Evolutionary conservation across 306 rosid genomes (phyloP).

Genomic region (Medicago truncatula): DNA sequence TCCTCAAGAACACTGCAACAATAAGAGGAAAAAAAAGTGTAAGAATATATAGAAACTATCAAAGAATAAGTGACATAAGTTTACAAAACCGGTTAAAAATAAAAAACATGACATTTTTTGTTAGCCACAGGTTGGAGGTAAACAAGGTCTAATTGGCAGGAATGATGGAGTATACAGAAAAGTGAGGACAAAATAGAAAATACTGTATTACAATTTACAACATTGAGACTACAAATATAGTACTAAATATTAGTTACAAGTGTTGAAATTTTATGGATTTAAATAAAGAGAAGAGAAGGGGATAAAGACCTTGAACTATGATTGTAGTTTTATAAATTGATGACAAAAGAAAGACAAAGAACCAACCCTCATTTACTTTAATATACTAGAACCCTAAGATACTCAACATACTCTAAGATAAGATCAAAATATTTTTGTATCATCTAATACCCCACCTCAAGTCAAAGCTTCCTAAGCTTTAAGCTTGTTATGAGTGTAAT

Average conservation of each 20-base stretch:
- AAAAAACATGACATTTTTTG: neutral
- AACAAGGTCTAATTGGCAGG: neutral
- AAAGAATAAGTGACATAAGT: neutral
- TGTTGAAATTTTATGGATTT: neutral
- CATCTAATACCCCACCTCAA: neutral
- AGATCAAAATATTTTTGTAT: neutral
- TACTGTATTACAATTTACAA: slow-evolving; percentile 11
- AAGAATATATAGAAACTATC: neutral
- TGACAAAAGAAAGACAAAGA: neutral
- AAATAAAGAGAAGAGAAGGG: neutral
- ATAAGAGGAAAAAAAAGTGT: neutral
- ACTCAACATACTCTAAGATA: neutral
- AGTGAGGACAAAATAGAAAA: neutral
- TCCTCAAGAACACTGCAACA: slow-evolving; percentile 37
- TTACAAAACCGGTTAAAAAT: neutral
- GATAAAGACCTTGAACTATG: neutral
- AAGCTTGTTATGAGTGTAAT: neutral
- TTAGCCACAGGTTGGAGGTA: neutral
- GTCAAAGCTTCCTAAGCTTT: neutral
- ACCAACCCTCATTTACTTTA: neutral
- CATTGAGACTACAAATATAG: slow-evolving; percentile 9
- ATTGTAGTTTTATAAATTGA: neutral
- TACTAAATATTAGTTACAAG: neutral
- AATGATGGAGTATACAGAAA: neutral
- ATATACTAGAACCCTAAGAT: neutral